Conservation (phyloP, 2,329 filamentous ascomycete species). For the Hypomyces rosellus region DNA sequence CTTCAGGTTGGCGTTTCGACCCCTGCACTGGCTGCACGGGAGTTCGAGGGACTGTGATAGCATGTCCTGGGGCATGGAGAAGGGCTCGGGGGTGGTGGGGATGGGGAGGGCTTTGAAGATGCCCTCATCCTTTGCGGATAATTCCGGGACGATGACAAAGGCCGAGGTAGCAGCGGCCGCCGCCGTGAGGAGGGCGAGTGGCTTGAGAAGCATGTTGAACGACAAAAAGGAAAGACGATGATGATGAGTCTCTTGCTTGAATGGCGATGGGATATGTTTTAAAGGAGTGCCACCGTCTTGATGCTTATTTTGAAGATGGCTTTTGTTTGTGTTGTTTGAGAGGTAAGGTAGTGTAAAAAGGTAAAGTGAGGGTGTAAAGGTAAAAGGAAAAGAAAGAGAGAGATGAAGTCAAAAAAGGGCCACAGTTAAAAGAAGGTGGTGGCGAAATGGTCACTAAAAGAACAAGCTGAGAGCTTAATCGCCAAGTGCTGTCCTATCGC, state of each 20-base stretch:
- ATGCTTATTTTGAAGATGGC: not conserved
- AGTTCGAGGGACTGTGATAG: slow-evolving; percentile 38
- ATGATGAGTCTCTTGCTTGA: not conserved
- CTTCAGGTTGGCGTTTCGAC: slow-evolving; percentile 39
- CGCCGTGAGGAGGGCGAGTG: slow-evolving; percentile 19
- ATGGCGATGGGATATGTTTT: not conserved
- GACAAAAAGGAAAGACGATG: too few species aligned
- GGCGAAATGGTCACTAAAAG: not conserved
- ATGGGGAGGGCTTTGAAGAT: slow-evolving; percentile 36
- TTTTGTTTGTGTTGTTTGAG: not conserved
- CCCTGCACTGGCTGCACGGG: slow-evolving; percentile 49
- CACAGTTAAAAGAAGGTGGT: not conserved
- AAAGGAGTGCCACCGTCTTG: not conserved
- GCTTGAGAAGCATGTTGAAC: slow-evolving; percentile 26
- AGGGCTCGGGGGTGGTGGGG: slow-evolving; percentile 24
- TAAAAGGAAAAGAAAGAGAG: not conserved
- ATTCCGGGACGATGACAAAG: slow-evolving; percentile 49
- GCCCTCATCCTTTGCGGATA: slow-evolving; percentile 36
- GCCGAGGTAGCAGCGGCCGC: slow-evolving; percentile 32
- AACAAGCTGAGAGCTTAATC: not conserved
- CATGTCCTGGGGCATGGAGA: slow-evolving; percentile 30
- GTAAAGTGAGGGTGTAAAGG: not conserved
- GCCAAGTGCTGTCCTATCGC: not conserved
- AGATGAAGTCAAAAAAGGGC: not conserved
- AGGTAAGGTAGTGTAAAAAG: not conserved